These are phyloP conservation scores for Cytospora piceicola DNA, from an alignment of 2,329 filamentous ascomycete genomes.

Conservation along the genomic window DNA sequence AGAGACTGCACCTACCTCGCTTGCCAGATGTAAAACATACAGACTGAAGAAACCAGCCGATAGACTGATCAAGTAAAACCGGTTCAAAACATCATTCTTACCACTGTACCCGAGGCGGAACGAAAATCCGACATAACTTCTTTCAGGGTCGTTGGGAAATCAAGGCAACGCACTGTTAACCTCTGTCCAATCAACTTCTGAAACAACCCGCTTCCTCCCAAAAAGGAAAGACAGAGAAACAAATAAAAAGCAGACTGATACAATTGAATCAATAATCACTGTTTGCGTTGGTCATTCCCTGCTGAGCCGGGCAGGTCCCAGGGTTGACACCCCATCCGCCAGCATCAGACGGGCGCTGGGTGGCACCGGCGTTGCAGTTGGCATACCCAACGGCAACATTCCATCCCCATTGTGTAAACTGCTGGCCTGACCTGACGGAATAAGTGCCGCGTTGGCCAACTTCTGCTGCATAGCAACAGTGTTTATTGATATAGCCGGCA, in stretches of 20 bases:
- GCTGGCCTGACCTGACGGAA: constrained; percentile 11
- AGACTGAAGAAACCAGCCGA: too few relatives aligned
- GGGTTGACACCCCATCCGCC: constrained; percentile 13
- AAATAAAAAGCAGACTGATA: neutral
- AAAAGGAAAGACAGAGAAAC: too few relatives aligned
- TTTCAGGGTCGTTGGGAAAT: too few relatives aligned
- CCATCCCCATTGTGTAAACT: constrained; percentile 29
- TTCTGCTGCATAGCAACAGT: constrained; percentile 6
- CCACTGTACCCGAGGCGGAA: too few relatives aligned
- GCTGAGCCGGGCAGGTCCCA: neutral
- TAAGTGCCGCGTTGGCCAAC: neutral
- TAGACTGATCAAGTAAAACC: too few relatives aligned
- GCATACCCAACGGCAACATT: constrained; percentile 18
- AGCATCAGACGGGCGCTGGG: constrained; percentile 6
- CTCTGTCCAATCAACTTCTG: too few relatives aligned
- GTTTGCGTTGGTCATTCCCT: neutral
- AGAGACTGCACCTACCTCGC: too few relatives aligned
- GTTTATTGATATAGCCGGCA: neutral
- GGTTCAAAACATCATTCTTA: too few relatives aligned
- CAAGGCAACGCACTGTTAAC: too few relatives aligned
- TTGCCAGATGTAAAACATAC: too few relatives aligned
- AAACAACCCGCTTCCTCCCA: too few relatives aligned
- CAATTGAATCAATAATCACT: neutral
- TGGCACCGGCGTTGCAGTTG: constrained; percentile 12
- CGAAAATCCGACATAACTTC: too few relatives aligned